Base-by-base conservation (phyloP, 331 rosid genomes). In the Saraca asoca region DNA sequence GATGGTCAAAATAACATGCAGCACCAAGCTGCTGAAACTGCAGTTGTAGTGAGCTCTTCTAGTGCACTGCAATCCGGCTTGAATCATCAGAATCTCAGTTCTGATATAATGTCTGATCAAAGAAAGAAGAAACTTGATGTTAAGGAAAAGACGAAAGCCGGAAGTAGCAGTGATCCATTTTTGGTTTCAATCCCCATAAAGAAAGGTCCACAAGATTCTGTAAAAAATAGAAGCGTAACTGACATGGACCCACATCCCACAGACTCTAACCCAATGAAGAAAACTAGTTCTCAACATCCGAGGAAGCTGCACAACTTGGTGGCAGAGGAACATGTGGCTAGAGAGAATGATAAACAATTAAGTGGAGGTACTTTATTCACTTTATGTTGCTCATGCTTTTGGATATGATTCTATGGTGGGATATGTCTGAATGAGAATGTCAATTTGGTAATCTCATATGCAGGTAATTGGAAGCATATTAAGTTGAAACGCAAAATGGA, bases 401-500 rank as follows among this genome's bases (percentile, higher is more conserved):
- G 31, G 31, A 24, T 24, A 24, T 24, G 31, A 24, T 24, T 24
- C 31, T 24, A 24, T 24, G 31, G 31, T 17, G 42, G 34, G 34
- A 0, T 15, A 64, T 35, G 12, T 74, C 56, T 17, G 55, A 51
- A 70, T 39, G 57, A 66, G 29, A 41, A 51, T 69, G 50, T 64
- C 8, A 5, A 7, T 58, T 50, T 39, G 72, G 51, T 70, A 45
- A 16, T 70, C 52, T 7, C 46, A 2, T 64, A 34, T 73, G 73
- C 81, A 88, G 94, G 80, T 72, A 76, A 79, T 64, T 66, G 53
- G 45, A 78, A 64, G 63, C 79, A 48, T 76, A 64, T 76, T 60
- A 80, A 78, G 75, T 63, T 78, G 81, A 83, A 80, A 78, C 65
- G 75, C 34, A 83, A 80, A 77, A 63, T 57, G 62, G 84, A 75